Percentiles rank a stretch among this genome's conserved stretches.
phyloP scores from a whole-genome alignment of 164 flowering plant genomes.

The Echeveria elegans region DNA sequence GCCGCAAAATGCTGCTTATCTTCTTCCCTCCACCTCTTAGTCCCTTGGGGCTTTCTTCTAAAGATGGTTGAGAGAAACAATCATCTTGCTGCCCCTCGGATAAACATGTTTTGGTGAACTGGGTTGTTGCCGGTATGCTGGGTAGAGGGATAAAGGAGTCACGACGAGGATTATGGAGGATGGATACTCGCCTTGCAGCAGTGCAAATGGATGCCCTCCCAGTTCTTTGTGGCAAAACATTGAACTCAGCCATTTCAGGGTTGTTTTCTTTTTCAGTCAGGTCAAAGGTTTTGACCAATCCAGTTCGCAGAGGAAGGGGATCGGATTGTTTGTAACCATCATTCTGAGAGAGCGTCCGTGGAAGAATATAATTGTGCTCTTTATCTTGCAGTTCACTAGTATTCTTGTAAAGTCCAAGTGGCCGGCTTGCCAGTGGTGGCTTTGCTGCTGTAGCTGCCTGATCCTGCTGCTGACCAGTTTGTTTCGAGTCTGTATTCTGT shows the following conservation, averaged over 20 bases:
- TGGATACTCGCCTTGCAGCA: slow-evolving; percentile 23
- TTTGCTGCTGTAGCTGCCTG: no score
- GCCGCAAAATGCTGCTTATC: slow-evolving; percentile 41
- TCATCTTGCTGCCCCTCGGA: slow-evolving; percentile 23
- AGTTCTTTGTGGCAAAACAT: slow-evolving; percentile 29
- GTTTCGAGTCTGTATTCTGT: slow-evolving; percentile 79
- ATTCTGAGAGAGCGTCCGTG: slow-evolving; percentile 35
- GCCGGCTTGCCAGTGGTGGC: slow-evolving; percentile 37
- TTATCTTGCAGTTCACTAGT: slow-evolving; percentile 17
- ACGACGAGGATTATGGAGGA: slow-evolving; percentile 47
- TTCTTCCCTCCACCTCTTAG: slow-evolving; percentile 36
- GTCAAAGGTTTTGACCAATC: slow-evolving; percentile 23
- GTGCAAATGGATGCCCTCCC: slow-evolving; percentile 70
- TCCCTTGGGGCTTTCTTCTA: slow-evolving; percentile 34
- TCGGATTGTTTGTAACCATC: slow-evolving; percentile 23
- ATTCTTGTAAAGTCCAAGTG: slow-evolving; percentile 28
- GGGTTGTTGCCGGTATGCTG: slow-evolving; percentile 15
- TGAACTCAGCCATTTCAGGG: slow-evolving; percentile 36
- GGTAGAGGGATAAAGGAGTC: slow-evolving; percentile 71
- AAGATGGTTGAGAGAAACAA: slow-evolving; percentile 20
- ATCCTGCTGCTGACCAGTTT: slow-evolving; percentile 54
- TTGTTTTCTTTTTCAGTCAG: slow-evolving; percentile 73
- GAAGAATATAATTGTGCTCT: slow-evolving; percentile 17
- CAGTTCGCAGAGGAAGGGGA: slow-evolving; percentile 21
- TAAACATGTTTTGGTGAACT: slow-evolving; percentile 18